Percentiles rank a stretch among this genome's conserved stretches.
phyloP scores from a whole-genome alignment of 1,139 yeast genomes.

The Blastobotrys proliferans region DNA sequence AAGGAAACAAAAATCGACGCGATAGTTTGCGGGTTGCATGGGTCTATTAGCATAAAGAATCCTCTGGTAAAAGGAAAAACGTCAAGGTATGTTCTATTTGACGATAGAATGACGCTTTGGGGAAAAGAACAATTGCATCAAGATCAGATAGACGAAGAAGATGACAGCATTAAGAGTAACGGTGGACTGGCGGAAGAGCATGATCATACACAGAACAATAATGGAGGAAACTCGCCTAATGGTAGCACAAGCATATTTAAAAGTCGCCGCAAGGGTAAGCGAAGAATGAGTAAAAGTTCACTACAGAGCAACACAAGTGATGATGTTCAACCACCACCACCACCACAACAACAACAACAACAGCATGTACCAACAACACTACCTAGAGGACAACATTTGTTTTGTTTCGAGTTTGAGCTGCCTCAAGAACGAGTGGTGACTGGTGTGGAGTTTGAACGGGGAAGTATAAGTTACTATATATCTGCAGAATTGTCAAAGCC shows the following conservation, averaged over 20 bases:
- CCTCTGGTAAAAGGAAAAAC: constrained; percentile 34
- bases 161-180: neutral
- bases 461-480: constrained; percentile 66
- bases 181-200: neutral
- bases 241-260: neutral
- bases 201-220: neutral
- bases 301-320: constrained; percentile 2
- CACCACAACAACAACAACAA: no score
- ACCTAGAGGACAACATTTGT: constrained; percentile 71
- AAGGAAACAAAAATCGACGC: constrained; percentile 26
- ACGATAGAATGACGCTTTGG: constrained; percentile 63
- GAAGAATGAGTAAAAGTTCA: neutral
- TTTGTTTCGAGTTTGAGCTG: constrained; percentile 76
- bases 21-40: constrained; percentile 30
- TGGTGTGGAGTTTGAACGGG: constrained; percentile 79
- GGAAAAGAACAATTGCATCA: constrained; percentile 40
- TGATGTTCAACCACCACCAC: no score
- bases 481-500: constrained; percentile 45
- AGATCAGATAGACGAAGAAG: constrained; percentile 1
- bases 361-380: constrained; percentile 13
- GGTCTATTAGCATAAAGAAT: constrained; percentile 41
- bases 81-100: constrained; percentile 46
- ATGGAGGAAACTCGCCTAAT: neutral
- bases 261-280: no score
- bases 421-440: constrained; percentile 70